These are phyloP conservation scores for Gossypium aridum DNA, from an alignment of 441 rosid genomes.

Conservation along the genomic window DNA sequence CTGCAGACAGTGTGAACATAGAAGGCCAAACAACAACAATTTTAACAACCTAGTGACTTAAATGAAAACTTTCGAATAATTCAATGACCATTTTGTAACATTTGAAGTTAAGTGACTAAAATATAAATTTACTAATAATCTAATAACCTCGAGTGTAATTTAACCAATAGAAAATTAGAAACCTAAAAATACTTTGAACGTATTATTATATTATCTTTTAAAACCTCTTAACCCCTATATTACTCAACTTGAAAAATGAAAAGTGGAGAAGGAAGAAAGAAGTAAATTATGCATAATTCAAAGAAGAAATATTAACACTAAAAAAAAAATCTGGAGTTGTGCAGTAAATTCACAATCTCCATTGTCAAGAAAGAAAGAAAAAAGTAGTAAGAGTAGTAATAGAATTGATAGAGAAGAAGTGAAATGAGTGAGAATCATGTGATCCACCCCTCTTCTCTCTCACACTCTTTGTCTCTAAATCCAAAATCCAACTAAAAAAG, in stretches of 20 bases:
- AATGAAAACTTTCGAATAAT: too few relatives aligned
- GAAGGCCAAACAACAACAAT: too few relatives aligned
- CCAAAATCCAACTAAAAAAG: constrained; percentile 3
- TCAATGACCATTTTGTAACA: too few relatives aligned
- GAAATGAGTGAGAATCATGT: constrained; percentile 53
- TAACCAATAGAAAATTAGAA: too few relatives aligned
- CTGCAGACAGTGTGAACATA: too few relatives aligned
- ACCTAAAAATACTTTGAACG: too few relatives aligned
- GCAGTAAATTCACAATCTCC: constrained; percentile 9
- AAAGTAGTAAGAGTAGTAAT: neutral
- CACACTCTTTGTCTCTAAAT: constrained; percentile 10
- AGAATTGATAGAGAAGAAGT: constrained; percentile 7
- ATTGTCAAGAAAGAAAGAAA: neutral
- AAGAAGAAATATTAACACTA: neutral
- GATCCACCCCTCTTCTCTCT: constrained; percentile 33
- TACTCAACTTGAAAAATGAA: too few relatives aligned
- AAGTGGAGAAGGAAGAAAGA: too few relatives aligned
- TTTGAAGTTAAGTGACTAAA: too few relatives aligned
- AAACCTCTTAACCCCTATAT: neutral
- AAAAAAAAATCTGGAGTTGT: neutral
- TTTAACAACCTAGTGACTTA: too few relatives aligned
- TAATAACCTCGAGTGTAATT: too few relatives aligned
- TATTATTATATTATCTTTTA: neutral
- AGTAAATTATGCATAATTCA: neutral
- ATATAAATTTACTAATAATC: too few relatives aligned